Base-by-base conservation (phyloP, 257 asterid species). In the Datura wrightii region DNA sequence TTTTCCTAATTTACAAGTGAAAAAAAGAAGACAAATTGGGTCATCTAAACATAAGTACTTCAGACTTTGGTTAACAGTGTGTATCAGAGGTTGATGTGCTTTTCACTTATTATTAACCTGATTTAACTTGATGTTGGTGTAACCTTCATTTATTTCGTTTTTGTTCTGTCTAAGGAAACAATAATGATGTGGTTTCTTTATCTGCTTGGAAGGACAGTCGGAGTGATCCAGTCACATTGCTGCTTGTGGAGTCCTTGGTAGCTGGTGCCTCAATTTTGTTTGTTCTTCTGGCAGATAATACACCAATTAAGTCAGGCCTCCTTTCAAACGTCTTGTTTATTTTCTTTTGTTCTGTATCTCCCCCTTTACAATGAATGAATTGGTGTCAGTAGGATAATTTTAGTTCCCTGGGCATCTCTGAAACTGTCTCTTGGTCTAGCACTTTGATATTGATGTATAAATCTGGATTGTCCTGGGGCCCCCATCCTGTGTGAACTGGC, bases 241-340 rank as follows among this genome's bases (percentile, higher is more conserved):
- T 76, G 81, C 81, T 76, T 76, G 81, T 24, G 24, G 81, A 76
- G 81, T 34, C 81, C 58, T 76, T 76, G 59, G 62, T 50, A 1
- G 60, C 24, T 76, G 44, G 14, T 24, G 80, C 80, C 59, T 74
- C 81, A 50, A 74, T 24, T 74, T 24, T 50, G 41, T 24, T 74
- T 74, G 44, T 13, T 50, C 24, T 24, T 74, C 19, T 19, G 44
- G 81, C 11, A 24, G 81, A 48, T 48, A 48, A 74, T 48, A 6
- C 44, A 3, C 60, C 5, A 0, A 74, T 74, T 50, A 24, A 24
- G 60, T 74, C 42, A 24, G 60, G 44, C 44, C 19, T 24, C 63
- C 3, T 31, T 76, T 76, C 82, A 44, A 46, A 48, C 11, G n/a
- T 71, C 79, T 72, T 18, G 2, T 67, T n/a, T 4, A 0, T 44